Percentiles rank a stretch among this genome's conserved stretches.
These are phyloP conservation scores for Diaporthe aspalathi DNA, from an alignment of 2,329 filamentous ascomycete species.

Conservation along the genomic window DNA sequence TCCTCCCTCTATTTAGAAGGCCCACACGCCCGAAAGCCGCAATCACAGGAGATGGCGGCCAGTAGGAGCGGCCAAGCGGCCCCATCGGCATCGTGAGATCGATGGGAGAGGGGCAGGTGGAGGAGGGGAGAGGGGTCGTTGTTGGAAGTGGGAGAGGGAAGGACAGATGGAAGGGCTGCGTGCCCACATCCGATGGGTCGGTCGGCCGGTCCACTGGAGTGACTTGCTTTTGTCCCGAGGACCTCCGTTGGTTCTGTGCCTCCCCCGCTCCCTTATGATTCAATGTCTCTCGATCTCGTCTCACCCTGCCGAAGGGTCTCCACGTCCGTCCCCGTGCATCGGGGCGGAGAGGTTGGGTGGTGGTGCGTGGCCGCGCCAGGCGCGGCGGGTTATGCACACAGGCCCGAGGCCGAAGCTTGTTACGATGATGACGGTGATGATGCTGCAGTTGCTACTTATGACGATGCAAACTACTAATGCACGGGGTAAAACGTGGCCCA, in stretches of 20 bases:
- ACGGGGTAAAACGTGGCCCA: slow-evolving; percentile 21
- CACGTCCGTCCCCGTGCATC: slow-evolving; percentile 2
- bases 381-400: slow-evolving; percentile 17
- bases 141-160: neutral
- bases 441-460: slow-evolving; percentile 10
- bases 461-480: slow-evolving; percentile 15
- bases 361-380: neutral
- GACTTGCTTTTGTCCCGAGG: slow-evolving; percentile 1
- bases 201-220: neutral
- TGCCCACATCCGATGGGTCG: slow-evolving; percentile 23
- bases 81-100: slow-evolving; percentile 25
- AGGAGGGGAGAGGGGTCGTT: neutral
- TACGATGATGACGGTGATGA: neutral
- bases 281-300: slow-evolving; percentile 14
- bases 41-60: slow-evolving; percentile 18
- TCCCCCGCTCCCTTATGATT: neutral
- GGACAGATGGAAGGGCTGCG: slow-evolving; percentile 19
- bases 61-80: neutral
- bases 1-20: neutral
- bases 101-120: neutral
- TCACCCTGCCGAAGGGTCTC: neutral
- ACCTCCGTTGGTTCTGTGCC: neutral
- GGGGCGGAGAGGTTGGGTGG: neutral
- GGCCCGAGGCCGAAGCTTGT: neutral
- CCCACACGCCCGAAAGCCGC: slow-evolving; percentile 1